Evolutionary conservation across 2,329 filamentous ascomycete species (phyloP).

Genomic region (Thermoascus crustaceus): DNA sequence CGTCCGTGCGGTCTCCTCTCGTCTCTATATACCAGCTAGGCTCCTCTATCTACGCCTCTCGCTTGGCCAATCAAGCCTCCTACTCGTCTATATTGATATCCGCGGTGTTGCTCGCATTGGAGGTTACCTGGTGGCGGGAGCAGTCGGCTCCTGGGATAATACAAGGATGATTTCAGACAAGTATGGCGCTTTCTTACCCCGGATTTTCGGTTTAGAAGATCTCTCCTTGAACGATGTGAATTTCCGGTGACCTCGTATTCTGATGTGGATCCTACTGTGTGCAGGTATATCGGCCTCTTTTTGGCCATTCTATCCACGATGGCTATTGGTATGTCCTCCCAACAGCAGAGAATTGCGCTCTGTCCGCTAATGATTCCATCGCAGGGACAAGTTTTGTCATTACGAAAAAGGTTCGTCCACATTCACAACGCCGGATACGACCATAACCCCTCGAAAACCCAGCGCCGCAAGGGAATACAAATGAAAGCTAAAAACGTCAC

Average conservation of each 20-base stretch:
- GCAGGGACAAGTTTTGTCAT: conserved; percentile 94
- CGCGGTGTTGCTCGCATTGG: conserved; percentile 24
- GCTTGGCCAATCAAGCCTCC: neutral
- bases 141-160: conserved; percentile 26
- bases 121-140: conserved; percentile 26
- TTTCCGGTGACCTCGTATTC: neutral
- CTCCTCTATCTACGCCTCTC: no score
- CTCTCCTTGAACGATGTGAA: conserved; percentile 11
- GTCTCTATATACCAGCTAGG: no score
- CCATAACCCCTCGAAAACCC: no score
- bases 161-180: conserved; percentile 37
- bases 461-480: no score
- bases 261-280: conserved; percentile 3
- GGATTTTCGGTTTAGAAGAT: neutral
- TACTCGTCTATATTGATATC: neutral
- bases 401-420: conserved; percentile 75
- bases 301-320: conserved; percentile 42
- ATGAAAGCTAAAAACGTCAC: conserved; percentile 14
- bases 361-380: conserved; percentile 5
- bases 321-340: conserved; percentile 33
- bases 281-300: conserved; percentile 40
- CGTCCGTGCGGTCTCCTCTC: no score
- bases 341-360: neutral
- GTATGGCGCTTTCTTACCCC: conserved; percentile 18
- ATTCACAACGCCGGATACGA: no score